A percentile compares a stretch with the other conserved stretches of the same genome.
Conservation (phyloP, 176 grass and related monocot genomes). For the Oryza meridionalis region DNA sequence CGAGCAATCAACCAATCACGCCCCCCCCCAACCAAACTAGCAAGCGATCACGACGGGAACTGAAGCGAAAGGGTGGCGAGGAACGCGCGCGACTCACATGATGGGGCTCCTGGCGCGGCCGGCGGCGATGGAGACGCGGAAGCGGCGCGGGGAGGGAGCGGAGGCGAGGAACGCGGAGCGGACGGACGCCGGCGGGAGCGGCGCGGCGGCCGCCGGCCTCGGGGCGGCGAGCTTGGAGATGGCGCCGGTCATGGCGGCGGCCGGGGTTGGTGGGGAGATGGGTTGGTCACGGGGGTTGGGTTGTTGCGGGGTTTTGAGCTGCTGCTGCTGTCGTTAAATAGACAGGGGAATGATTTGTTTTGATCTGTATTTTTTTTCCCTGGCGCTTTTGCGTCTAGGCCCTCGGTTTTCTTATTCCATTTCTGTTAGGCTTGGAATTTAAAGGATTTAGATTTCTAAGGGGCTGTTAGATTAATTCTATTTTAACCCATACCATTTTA, state of each 20-base stretch:
- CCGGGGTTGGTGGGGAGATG: conserved; percentile 31
- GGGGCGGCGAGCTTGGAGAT: conserved; percentile 55
- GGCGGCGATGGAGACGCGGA: conserved; percentile 56
- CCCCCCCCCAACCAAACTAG: too few relatives aligned
- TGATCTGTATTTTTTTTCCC: background rate
- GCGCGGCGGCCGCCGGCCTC: conserved; percentile 23
- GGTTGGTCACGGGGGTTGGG: conserved; percentile 44
- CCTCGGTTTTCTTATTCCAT: too few relatives aligned
- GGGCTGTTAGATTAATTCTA: too few relatives aligned
- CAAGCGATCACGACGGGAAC: too few relatives aligned
- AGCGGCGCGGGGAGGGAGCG: conserved; percentile 38
- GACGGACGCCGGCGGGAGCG: conserved; percentile 19
- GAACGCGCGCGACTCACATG: conserved; percentile 29
- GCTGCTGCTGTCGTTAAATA: conserved; percentile 25
- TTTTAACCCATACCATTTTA: too few relatives aligned
- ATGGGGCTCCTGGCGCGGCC: conserved; percentile 56
- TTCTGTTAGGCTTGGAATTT: too few relatives aligned
- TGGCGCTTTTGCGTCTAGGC: too few relatives aligned
- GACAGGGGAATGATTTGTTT: background rate
- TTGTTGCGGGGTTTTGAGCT: conserved; percentile 41
- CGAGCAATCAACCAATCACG: background rate
- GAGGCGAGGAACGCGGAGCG: conserved; percentile 29
- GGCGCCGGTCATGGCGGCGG: conserved; percentile 47
- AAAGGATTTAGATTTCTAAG: too few relatives aligned
- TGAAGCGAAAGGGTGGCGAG: too few relatives aligned